Evolutionary conservation across 2,329 filamentous ascomycete genomes (phyloP).

Genomic region (Epichloe baconii): DNA sequence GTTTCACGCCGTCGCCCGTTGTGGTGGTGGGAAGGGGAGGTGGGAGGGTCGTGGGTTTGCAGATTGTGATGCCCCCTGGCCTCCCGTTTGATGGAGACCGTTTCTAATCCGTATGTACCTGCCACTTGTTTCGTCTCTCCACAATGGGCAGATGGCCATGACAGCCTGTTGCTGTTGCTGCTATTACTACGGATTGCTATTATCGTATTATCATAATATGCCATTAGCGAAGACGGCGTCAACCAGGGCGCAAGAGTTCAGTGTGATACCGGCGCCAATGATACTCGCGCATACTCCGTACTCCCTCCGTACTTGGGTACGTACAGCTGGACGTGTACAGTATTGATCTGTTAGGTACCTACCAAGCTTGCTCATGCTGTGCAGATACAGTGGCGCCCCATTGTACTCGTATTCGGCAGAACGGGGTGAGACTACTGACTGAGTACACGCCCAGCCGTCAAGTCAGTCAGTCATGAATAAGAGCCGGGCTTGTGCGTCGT

Average conservation of each 20-base stretch:
- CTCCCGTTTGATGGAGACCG: constrained; percentile 2
- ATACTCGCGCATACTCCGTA: no score
- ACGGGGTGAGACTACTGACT: neutral
- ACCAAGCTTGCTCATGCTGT: no score
- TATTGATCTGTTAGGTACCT: neutral
- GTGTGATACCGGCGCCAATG: no score
- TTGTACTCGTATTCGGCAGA: constrained; percentile 2
- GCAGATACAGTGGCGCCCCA: neutral
- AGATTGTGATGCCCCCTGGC: neutral
- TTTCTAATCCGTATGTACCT: neutral
- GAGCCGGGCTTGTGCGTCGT: neutral
- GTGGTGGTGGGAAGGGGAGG: neutral
- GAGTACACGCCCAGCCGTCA: neutral
- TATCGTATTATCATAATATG: no score
- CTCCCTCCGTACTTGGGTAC: no score
- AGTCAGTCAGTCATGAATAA: neutral
- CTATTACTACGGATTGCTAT: no score
- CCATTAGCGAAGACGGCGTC: no score
- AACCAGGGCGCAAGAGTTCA: no score
- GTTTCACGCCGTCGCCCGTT: neutral
- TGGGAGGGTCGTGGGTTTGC: neutral
- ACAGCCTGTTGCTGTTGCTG: neutral
- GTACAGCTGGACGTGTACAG: neutral
- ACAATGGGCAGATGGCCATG: neutral
- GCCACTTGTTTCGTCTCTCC: constrained; percentile 2